These are phyloP conservation scores for Didymella pomorum DNA, from an alignment of 2,329 filamentous ascomycete species.

Conservation along the genomic window DNA sequence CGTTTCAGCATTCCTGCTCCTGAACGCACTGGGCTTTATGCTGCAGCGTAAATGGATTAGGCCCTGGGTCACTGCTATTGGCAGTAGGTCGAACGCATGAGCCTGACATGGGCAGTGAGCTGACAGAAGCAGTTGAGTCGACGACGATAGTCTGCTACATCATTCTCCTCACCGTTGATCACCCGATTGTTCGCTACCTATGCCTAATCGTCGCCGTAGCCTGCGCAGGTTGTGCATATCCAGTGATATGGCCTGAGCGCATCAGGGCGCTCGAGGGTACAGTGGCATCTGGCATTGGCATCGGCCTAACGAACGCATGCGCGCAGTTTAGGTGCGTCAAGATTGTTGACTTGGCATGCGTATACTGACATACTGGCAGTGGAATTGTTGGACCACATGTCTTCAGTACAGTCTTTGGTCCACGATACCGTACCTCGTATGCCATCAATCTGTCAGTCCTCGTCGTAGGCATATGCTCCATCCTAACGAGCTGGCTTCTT, in stretches of 20 bases:
- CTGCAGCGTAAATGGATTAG: constrained; percentile 32
- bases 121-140: constrained; percentile 22
- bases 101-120: neutral
- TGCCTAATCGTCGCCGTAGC: constrained; percentile 26
- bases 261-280: constrained; percentile 32
- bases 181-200: constrained; percentile 29
- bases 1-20: constrained; percentile 28
- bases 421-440: constrained; percentile 29
- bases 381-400: constrained; percentile 33
- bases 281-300: constrained; percentile 31
- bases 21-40: constrained; percentile 29
- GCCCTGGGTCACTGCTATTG: constrained; percentile 29
- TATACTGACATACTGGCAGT: constrained; percentile 11
- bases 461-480: constrained; percentile 28
- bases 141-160: constrained; percentile 31
- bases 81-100: constrained; percentile 15
- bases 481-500: constrained; percentile 27
- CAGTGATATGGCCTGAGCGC: constrained; percentile 31
- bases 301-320: constrained; percentile 32
- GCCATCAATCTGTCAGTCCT: constrained; percentile 31
- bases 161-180: constrained; percentile 27
- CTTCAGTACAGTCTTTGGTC: constrained; percentile 32
- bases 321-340: constrained; percentile 29
- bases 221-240: constrained; percentile 31
- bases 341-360: too few relatives aligned